phyloP scores from a whole-genome alignment of 768 basidiomycete species.

The Lentinula aciculospora region DNA sequence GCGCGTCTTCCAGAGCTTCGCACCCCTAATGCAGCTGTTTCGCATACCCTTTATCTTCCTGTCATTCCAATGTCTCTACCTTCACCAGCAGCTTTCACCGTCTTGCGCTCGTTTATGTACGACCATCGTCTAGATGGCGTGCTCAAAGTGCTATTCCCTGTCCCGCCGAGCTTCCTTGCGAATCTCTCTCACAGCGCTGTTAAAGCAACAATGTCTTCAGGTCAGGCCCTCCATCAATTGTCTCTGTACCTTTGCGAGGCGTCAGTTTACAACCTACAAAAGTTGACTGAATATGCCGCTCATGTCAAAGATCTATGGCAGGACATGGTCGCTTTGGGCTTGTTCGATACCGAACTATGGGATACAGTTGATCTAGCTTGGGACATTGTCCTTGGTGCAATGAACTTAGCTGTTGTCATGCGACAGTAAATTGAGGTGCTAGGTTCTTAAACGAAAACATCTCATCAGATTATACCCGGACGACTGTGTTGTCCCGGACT shows the following conservation, averaged over 20 bases:
- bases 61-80: conserved; percentile 69
- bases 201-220: conserved; percentile 39
- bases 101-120: conserved; percentile 66
- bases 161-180: conserved; percentile 39
- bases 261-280: conserved; percentile 35
- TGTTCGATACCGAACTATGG: conserved; percentile 73
- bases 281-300: conserved; percentile 51
- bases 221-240: conserved; percentile 47
- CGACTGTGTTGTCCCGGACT: background rate
- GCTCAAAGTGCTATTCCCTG: conserved; percentile 58
- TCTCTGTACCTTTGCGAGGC: conserved; percentile 46
- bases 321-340: conserved; percentile 68
- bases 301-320: conserved; percentile 78
- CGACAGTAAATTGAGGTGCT: background rate
- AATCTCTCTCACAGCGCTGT: conserved; percentile 38
- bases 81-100: conserved; percentile 60
- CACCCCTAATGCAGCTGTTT: conserved; percentile 20
- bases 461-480: background rate
- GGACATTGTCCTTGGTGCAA: conserved; percentile 62
- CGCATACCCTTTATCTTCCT: conserved; percentile 42
- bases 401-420: conserved; percentile 23
- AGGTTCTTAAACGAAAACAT: background rate
- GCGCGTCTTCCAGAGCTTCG: conserved; percentile 50
- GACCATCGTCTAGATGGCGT: conserved; percentile 55
- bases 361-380: conserved; percentile 73